A percentile compares a stretch with the other conserved stretches of the same genome.
These are phyloP conservation scores for Xylaria telfairii DNA, from an alignment of 495 filamentous ascomycete species.

Conservation along the genomic window DNA sequence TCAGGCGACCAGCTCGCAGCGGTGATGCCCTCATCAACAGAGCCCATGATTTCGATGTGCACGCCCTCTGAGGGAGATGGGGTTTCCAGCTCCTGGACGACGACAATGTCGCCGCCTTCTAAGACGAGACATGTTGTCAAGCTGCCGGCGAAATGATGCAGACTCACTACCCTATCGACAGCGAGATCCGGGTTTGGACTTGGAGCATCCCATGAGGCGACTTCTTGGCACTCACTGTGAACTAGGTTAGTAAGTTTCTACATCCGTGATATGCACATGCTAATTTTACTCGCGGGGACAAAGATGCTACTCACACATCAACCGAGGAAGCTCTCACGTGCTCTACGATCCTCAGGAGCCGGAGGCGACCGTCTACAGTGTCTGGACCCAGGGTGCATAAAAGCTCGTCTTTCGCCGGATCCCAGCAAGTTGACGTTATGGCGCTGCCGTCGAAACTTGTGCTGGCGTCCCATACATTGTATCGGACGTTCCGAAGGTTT, in stretches of 20 bases:
- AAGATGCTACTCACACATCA: conserved; percentile 48
- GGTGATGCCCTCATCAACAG: conserved; percentile 87
- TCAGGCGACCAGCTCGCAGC: conserved; percentile 95
- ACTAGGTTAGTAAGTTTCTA: conserved; percentile 25
- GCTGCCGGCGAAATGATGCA: conserved; percentile 86
- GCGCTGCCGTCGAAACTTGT: conserved; percentile 38
- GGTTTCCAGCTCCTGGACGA: conserved; percentile 79
- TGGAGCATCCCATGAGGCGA: conserved; percentile 88
- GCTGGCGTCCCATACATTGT: conserved; percentile 62
- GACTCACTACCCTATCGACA: conserved; percentile 72
- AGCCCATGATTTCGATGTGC: conserved; percentile 92
- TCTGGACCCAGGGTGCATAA: conserved; percentile 80
- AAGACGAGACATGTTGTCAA: conserved; percentile 78
- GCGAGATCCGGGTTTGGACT: conserved; percentile 71
- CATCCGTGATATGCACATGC: background rate
- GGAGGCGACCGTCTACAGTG: conserved; percentile 64
- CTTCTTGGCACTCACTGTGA: conserved; percentile 48
- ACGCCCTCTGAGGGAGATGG: conserved; percentile 37
- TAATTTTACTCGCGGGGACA: background rate
- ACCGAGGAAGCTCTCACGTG: conserved; percentile 43
- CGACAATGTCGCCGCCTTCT: conserved; percentile 88
- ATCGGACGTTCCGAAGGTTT: conserved; percentile 76
- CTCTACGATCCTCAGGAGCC: conserved; percentile 63
- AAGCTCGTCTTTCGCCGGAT: conserved; percentile 70
- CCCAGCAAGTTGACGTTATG: conserved; percentile 79